These are phyloP conservation scores for Kodamaea restingae DNA, from an alignment of 805 yeast genomes.

Conservation along the genomic window DNA sequence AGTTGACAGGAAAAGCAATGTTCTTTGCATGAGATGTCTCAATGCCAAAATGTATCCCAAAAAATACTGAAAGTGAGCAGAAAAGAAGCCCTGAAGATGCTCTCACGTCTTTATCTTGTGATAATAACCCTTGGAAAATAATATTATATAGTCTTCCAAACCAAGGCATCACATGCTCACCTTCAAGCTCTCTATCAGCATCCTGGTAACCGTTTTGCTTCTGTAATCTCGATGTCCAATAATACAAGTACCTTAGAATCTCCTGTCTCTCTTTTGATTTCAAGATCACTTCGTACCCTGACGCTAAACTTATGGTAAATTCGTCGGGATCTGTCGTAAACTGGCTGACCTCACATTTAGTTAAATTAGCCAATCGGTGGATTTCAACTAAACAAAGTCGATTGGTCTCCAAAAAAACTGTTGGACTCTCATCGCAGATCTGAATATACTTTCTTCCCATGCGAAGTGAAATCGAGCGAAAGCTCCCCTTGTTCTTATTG, in stretches of 20 bases:
- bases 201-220: slow-evolving; percentile 27
- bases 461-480: slow-evolving; percentile 57
- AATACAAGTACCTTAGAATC: slow-evolving; percentile 66
- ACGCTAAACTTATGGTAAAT: slow-evolving; percentile 31
- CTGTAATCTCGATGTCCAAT: slow-evolving; percentile 54
- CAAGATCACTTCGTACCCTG: slow-evolving; percentile 25
- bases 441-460: slow-evolving; percentile 71
- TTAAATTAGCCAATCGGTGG: slow-evolving; percentile 29
- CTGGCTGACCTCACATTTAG: slow-evolving; percentile 32
- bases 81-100: slow-evolving; percentile 60
- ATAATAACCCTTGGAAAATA: slow-evolving; percentile 64
- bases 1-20: slow-evolving; percentile 65
- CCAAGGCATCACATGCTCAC: slow-evolving; percentile 30
- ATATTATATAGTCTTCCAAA: slow-evolving; percentile 62
- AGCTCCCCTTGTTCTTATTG: slow-evolving; percentile 45
- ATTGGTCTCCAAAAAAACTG: slow-evolving; percentile 15
- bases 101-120: slow-evolving; percentile 54
- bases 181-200: slow-evolving; percentile 15
- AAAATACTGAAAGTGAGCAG: slow-evolving; percentile 57
- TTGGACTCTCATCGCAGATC: slow-evolving; percentile 22
- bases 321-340: slow-evolving; percentile 28
- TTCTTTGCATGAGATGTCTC: slow-evolving; percentile 52
- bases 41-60: slow-evolving; percentile 57
- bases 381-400: slow-evolving; percentile 35
- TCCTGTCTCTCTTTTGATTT: slow-evolving; percentile 44